Evolutionary conservation across 2,329 filamentous ascomycete species (phyloP), one percentile per base, ranked within the genome.

Genomic region (Neodidymelliopsis sp.): DNA sequence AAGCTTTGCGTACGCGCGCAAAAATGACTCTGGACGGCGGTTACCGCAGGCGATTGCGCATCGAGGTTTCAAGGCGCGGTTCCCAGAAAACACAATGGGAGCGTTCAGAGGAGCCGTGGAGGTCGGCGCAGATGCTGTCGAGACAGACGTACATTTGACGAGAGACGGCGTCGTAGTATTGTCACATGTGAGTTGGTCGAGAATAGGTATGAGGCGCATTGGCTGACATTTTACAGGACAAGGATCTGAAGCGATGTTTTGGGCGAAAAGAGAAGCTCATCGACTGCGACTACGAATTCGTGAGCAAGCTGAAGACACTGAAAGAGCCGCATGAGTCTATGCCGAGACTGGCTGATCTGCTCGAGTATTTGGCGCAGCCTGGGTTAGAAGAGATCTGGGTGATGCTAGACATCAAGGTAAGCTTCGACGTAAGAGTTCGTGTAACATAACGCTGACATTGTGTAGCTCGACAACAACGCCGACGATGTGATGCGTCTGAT

Each of bases 111-210:
- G 81, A 20, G 92, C 91, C 1, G 81, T 93, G 2, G 77, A 84
- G 23, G 85, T 84, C 13, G 90, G 90, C 15, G 84, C 89, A 0
- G 84, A 95, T 63, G 93, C 88, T 0, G 77, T 97, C 20, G 93
- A 97, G 76, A 95, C 91, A 13, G 93, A 97, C 65, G 74, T 97
- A 7, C 92, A 95, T 69, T 74, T 97, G 24, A 87, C 90, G 11
- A 84, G 81, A 53, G 93, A 97, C 65, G 86, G 87, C 6, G 86
- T 96, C 0, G 88, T 96, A 0, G 90, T 97, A 8, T 75, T 97
- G 29, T 90, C 88, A 34, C 91, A 95, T 77, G 88, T 90, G 74
- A 70, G 79, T 66, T 15, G 25, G n/a, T n/a, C n/a, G n/a, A n/a
- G n/a, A n/a, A n/a, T n/a, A n/a, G n/a, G n/a, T n/a, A n/a, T n/a